Base-by-base conservation (phyloP, 108 stramenopile genomes). In the Pseudonitzschia multiseries region DNA sequence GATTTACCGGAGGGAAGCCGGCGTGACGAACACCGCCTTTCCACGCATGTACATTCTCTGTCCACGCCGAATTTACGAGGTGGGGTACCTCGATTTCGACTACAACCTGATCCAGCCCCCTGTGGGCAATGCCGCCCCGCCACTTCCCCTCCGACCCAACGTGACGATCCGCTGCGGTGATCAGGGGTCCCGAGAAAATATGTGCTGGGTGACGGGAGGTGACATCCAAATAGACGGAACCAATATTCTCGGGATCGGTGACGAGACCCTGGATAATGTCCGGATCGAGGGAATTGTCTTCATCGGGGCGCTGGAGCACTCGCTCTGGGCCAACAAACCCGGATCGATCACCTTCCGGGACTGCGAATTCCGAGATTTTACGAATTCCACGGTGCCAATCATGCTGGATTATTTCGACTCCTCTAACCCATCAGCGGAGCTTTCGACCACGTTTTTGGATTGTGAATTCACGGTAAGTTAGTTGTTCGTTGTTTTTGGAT, bases 201-300 rank as follows among this genome's bases (percentile, higher is more conserved):
- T 44, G 4, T 84, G 83, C 61, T 57, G 78, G 52, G 21, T 84
- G 5, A n/a, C 27, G 31, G 83, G 79, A 46, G 83, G 83, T 17
- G 73, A 75, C 61, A 4, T 81, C 18, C 79, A 80, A 20, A 64
- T 84, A n/a, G 83, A 84, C 61, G 83, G 65, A 17, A 81, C 83
- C 24, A 33, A 67, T 10, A 52, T 57, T 43, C 70, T 70, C n/a
- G 83, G 83, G 21, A 74, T 83, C 29, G 27, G 43, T 20, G 69
- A 72, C 28, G 73, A 75, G 22, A 28, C 65, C 20, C 57, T 77
- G 10, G 74, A 81, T 51, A 78, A 78, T 26, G 77, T 79, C 41
- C 5, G n/a, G 15, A 64, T 84, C 42, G 68, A 72, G 31, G 83
- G 83, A 24, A 14, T 84, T 32, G 73, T 72, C 59, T 84, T 84